phyloP scores from a whole-genome alignment of 164 flowering plant species.

The Paratinospora sagittata region DNA sequence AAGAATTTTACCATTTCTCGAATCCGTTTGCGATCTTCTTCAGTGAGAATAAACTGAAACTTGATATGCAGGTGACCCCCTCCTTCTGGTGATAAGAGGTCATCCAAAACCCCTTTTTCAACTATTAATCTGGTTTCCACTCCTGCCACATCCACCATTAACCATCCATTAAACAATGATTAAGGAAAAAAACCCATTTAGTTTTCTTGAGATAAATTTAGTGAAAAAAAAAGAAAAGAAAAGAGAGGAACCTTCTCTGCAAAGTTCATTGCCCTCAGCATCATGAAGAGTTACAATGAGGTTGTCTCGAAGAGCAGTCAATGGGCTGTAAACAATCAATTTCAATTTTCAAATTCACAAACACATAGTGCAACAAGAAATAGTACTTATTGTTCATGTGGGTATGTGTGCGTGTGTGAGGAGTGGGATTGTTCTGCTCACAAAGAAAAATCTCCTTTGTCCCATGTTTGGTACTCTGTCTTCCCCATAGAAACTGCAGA shows the following conservation, averaged over 20 bases:
- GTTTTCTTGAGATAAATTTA: background rate
- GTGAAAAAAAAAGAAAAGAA: background rate
- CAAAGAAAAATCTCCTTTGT: conserved; percentile 65
- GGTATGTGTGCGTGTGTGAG: background rate
- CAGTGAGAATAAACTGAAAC: conserved; percentile 63
- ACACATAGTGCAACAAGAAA: background rate
- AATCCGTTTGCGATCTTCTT: conserved; percentile 59
- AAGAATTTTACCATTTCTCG: conserved; percentile 48
- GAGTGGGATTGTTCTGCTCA: conserved; percentile 27
- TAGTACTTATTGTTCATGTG: background rate
- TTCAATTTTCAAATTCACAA: conserved; percentile 8
- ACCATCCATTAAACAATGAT: conserved; percentile 1
- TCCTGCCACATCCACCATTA: conserved; percentile 29
- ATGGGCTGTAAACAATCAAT: conserved; percentile 45
- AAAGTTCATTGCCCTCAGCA: conserved; percentile 56
- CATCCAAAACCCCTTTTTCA: conserved; percentile 74
- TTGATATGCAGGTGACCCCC: conserved; percentile 71
- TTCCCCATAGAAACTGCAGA: conserved; percentile 78
- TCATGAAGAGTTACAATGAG: conserved; percentile 47
- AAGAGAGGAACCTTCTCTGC: conserved; percentile 49
- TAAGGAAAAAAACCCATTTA: background rate
- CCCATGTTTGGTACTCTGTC: conserved; percentile 46
- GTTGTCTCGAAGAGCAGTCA: conserved; percentile 55
- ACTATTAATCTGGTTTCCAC: conserved; percentile 49
- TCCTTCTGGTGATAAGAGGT: conserved; percentile 53